Base-by-base conservation (phyloP, 352 stramenopile species). In the Globisporangium apiculatum region DNA sequence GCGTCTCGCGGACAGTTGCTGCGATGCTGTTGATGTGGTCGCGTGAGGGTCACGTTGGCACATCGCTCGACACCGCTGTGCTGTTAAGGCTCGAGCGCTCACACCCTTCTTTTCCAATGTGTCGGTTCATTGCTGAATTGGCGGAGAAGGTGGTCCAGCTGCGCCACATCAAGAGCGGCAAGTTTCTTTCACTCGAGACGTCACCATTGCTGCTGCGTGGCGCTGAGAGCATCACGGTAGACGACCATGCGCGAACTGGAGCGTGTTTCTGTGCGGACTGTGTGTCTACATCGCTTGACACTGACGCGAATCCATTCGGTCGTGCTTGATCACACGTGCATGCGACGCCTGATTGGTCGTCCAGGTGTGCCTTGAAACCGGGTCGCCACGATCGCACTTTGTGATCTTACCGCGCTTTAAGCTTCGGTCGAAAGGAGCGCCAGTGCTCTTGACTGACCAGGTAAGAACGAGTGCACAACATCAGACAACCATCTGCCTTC, bases 391-490 rank as follows among this genome's bases (percentile, higher is more conserved):
- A 35, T 74, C 73, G 0, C 68, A 88, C 36, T 83, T 90, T 38
- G 72, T 53, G 14, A 64, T 85, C 12, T 45, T 87, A 5, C 80
- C 78, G 11, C 71, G 78, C 0, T 88, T 87, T 60, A 87, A 90
- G 51, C 64, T 88, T 12, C 72, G 80, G 6, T 73, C 77, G 10
- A 86, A 79, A 68, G 80, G 80, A 24, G 66, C 77, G 14, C 76
- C 78, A 52, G 75, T 88, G 35, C 75, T 86, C 36, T 48, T 87
- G 18, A 86, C 76, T 6, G 80, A 90, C 48, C 80, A 90, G 67
- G 77, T 87, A 31, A 31, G 24, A 31, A 31, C 24, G 24, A 31
- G 24, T 31, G 24, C 24, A 3, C 24, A 31, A 31, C 24, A 31
- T 31, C 24, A 31, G 24, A 31, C 24, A 31, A 31, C 24, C 24